phyloP scores from a whole-genome alignment of 176 grass and related monocot species.

The Aegilops speltoides region DNA sequence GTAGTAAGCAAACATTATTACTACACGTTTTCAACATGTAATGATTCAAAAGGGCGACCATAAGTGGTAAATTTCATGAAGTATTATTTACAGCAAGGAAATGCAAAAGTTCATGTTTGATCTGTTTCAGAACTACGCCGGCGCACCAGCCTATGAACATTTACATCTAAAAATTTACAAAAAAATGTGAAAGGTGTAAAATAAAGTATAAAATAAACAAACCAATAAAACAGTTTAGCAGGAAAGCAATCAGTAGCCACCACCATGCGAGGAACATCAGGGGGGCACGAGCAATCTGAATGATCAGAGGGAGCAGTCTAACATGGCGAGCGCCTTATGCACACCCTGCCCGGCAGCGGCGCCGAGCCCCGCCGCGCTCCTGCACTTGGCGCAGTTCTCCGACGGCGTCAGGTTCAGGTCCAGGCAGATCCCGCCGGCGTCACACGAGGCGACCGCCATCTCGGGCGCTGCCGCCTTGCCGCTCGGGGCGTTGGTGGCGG shows the following conservation, averaged over 20 bases:
- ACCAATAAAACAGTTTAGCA: constrained; percentile 19
- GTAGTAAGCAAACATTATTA: neutral
- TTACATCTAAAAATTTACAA: neutral
- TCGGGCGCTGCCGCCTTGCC: neutral
- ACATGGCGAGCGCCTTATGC: constrained; percentile 56
- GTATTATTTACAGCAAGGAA: constrained; percentile 34
- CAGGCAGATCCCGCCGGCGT: constrained; percentile 47
- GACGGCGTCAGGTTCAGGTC: constrained; percentile 84
- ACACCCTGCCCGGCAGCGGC: constrained; percentile 37
- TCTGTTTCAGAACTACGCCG: constrained; percentile 12
- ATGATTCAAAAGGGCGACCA: neutral
- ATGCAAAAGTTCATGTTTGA: constrained; percentile 12
- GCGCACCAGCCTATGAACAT: neutral
- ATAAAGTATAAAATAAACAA: neutral
- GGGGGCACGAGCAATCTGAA: neutral
- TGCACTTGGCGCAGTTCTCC: constrained; percentile 67
- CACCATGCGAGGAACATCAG: constrained; percentile 9
- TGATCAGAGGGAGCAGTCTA: constrained; percentile 63
- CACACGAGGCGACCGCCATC: constrained; percentile 5
- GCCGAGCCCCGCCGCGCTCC: constrained; percentile 24
- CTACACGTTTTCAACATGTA: neutral
- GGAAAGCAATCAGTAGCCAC: neutral
- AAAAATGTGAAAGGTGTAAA: neutral
- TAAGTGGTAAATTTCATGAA: neutral
- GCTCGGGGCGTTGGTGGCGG: neutral